A percentile compares a stretch with the other conserved stretches of the same genome.
Evolutionary conservation across 768 basidiomycete genomes (phyloP).

Genomic region (Termitomyces sp.): DNA sequence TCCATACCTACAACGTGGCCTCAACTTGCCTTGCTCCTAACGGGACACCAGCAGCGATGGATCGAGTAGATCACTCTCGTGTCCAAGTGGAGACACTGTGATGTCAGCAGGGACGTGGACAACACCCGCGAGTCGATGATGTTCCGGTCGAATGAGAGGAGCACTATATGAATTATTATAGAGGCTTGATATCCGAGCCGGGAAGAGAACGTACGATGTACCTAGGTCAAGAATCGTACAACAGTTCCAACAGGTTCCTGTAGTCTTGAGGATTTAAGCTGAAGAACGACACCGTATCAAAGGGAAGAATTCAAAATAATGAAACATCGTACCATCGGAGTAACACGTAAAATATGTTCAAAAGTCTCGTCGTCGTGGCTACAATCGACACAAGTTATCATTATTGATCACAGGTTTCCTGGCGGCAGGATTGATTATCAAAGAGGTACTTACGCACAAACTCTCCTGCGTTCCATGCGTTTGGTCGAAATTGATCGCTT

Average conservation of each 20-base stretch:
- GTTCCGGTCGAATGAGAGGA: not conserved
- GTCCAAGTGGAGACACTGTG: not conserved
- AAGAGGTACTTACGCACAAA: not conserved
- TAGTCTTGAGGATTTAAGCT: not conserved
- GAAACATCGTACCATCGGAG: not conserved
- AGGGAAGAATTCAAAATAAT: no score
- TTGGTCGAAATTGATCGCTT: not conserved
- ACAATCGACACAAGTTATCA: not conserved
- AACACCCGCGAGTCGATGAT: not conserved
- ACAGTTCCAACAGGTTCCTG: not conserved
- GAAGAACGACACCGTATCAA: no score
- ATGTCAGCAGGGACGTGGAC: not conserved
- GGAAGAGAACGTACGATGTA: not conserved
- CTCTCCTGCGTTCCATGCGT: not conserved
- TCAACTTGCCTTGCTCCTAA: not conserved
- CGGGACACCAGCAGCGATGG: no score
- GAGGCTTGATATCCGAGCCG: not conserved
- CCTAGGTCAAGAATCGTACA: no score
- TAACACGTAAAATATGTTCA: not conserved
- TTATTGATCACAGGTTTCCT: not conserved
- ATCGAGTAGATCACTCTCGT: not conserved
- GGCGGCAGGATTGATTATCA: not conserved
- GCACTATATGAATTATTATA: not conserved
- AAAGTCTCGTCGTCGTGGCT: not conserved
- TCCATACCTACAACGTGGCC: not conserved